These are phyloP conservation scores for Podaxis sp. DNA, from an alignment of 768 basidiomycete genomes.

Conservation along the genomic window DNA sequence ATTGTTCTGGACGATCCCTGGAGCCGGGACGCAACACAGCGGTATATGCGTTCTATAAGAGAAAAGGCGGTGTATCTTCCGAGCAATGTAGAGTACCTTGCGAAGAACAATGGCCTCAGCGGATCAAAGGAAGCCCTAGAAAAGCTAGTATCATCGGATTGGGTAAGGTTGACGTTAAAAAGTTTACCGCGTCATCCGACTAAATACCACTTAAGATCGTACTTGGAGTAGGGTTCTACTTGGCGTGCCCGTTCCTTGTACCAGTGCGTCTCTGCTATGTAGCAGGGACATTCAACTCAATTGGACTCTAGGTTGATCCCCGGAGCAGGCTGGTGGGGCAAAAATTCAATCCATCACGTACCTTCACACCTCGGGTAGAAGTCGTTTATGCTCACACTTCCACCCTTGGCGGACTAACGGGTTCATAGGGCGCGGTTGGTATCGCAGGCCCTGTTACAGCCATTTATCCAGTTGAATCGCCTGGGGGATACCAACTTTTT, in stretches of 20 bases:
- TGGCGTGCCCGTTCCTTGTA: conserved; percentile 62
- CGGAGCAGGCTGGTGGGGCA: conserved; percentile 59
- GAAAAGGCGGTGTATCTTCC: conserved; percentile 65
- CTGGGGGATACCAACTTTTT: conserved; percentile 65
- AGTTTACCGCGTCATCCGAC: background rate
- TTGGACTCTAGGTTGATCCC: conserved; percentile 46
- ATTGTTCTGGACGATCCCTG: conserved; percentile 62
- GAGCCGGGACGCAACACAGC: conserved; percentile 50
- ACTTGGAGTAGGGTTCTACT: conserved; percentile 61
- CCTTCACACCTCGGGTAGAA: conserved; percentile 58
- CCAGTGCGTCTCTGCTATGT: conserved; percentile 36
- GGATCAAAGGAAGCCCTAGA: conserved; percentile 41
- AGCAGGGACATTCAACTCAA: background rate
- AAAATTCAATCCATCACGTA: conserved; percentile 75
- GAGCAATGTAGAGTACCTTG: conserved; percentile 66
- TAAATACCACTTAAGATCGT: conserved; percentile 41
- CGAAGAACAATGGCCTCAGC: conserved; percentile 56
- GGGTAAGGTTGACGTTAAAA: conserved; percentile 30
- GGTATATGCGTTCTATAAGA: conserved; percentile 55
- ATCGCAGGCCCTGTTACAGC: conserved; percentile 66
- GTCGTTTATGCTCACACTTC: background rate
- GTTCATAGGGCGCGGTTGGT: conserved; percentile 59
- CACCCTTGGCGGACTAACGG: background rate
- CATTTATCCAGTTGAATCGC: conserved; percentile 63
- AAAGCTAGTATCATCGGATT: conserved; percentile 47